These are phyloP conservation scores for Ganoderma sinense DNA, from an alignment of 1,284 basidiomycete species.

Conservation along the genomic window DNA sequence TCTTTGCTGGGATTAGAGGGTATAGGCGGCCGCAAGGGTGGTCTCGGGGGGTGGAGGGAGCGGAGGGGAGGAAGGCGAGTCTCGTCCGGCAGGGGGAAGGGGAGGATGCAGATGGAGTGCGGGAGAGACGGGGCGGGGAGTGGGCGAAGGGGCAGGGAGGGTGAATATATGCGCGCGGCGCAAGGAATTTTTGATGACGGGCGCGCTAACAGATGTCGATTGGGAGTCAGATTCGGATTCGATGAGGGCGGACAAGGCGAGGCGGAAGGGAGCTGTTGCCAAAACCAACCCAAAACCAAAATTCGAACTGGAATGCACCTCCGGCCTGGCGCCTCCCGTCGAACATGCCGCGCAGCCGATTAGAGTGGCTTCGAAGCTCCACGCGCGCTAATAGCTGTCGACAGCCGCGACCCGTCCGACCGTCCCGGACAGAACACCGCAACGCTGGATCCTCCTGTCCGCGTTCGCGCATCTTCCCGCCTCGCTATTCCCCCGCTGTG, in stretches of 20 bases:
- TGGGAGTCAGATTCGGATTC: neutral
- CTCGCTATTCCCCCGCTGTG: slow-evolving; percentile 16
- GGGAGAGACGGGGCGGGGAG: slow-evolving; percentile 12
- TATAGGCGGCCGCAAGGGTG: slow-evolving; percentile 30
- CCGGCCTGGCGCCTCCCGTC: neutral
- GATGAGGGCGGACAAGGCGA: slow-evolving; percentile 1
- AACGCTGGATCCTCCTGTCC: neutral
- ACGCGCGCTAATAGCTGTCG: neutral
- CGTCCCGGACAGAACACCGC: neutral
- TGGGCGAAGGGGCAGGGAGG: neutral
- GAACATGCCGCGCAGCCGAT: neutral
- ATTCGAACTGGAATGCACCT: neutral
- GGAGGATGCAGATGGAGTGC: neutral
- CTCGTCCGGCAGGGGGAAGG: neutral
- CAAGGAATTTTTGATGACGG: neutral
- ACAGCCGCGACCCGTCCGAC: neutral
- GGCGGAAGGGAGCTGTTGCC: slow-evolving; percentile 2
- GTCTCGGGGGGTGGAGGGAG: neutral
- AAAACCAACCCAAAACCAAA: too few relatives aligned
- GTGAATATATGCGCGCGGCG: slow-evolving; percentile 4
- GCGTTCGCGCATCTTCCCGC: slow-evolving; percentile 14
- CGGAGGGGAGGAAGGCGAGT: neutral
- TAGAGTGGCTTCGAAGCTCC: neutral
- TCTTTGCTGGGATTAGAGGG: slow-evolving; percentile 9
- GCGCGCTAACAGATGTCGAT: neutral